Percentiles rank a stretch among this genome's conserved stretches.
phyloP scores from a whole-genome alignment of 163 green algal species.

The Scenedesmus sp. region DNA sequence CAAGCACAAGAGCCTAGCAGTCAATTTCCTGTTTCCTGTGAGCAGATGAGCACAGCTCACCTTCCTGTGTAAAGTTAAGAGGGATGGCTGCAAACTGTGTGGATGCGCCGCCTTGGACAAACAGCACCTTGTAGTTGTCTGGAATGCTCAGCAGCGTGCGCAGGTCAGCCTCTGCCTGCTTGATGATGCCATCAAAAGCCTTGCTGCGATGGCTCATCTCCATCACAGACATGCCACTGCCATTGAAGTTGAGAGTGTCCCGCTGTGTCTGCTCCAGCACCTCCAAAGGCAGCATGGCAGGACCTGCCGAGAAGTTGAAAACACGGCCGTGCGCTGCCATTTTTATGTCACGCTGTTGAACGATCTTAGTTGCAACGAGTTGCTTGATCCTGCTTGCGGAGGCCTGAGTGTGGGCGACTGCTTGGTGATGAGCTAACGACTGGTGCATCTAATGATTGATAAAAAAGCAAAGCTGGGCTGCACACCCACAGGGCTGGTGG shows the following conservation, averaged over 20 bases:
- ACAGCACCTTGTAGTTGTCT: conserved; percentile 97
- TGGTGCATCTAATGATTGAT: background rate
- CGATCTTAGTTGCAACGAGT: background rate
- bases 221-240: conserved; percentile 95
- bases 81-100: conserved; percentile 95
- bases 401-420: background rate
- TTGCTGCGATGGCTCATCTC: conserved; percentile 99
- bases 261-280: conserved; percentile 92
- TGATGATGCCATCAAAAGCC: conserved; percentile 94
- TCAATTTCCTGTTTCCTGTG: background rate
- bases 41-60: background rate
- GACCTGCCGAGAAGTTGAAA: conserved; percentile 93
- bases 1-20: background rate
- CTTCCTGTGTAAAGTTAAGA: conserved; percentile 92
- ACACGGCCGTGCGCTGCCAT: conserved; percentile 40
- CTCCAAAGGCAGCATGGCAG: conserved; percentile 88
- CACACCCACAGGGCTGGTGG: too few relatives aligned
- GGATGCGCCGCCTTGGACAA: conserved; percentile 93
- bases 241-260: conserved; percentile 96
- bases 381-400: background rate
- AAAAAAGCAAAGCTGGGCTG: background rate
- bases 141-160: conserved; percentile 94
- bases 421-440: background rate
- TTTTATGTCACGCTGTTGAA: background rate
- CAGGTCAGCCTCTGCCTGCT: conserved; percentile 95